Conservation (phyloP, 352 stramenopile genomes). For the Lagenidium giganteum region DNA sequence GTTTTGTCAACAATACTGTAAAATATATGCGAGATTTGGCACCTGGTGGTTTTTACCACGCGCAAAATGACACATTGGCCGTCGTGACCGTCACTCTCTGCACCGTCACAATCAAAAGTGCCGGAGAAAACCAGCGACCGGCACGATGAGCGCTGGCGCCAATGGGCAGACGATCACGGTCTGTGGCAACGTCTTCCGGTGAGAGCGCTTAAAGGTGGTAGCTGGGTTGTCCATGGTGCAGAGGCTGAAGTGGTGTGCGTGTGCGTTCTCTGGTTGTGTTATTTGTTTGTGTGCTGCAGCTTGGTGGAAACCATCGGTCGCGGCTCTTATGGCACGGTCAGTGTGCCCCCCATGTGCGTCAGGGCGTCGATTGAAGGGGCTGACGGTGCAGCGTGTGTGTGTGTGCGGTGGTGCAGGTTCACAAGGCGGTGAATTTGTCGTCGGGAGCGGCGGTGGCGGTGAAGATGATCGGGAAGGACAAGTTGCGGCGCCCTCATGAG, state of each 20-base stretch:
- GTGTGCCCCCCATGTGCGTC: not conserved
- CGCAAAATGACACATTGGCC: too few species aligned
- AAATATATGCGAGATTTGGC: too few species aligned
- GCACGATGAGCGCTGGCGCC: conserved; percentile 47
- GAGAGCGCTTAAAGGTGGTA: too few species aligned
- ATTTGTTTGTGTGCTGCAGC: conserved; percentile 17
- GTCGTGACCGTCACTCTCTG: too few species aligned
- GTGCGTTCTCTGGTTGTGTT: too few species aligned
- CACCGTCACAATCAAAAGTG: too few species aligned
- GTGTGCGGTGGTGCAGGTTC: conserved; percentile 30
- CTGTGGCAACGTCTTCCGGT: conserved; percentile 80
- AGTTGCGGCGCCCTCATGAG: conserved; percentile 62
- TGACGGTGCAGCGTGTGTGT: not conserved
- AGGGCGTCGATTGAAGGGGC: not conserved
- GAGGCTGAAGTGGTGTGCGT: not conserved
- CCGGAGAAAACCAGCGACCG: too few species aligned
- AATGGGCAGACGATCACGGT: conserved; percentile 77
- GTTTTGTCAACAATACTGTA: too few species aligned
- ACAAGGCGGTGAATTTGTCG: conserved; percentile 81
- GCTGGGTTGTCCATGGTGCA: too few species aligned
- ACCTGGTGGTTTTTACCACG: too few species aligned
- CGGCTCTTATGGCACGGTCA: conserved; percentile 78
- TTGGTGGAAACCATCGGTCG: conserved; percentile 75
- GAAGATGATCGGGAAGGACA: conserved; percentile 79
- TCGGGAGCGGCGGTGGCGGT: conserved; percentile 71